Conservation (phyloP, 495 filamentous ascomycete genomes). For the Xylaria palmicola region DNA sequence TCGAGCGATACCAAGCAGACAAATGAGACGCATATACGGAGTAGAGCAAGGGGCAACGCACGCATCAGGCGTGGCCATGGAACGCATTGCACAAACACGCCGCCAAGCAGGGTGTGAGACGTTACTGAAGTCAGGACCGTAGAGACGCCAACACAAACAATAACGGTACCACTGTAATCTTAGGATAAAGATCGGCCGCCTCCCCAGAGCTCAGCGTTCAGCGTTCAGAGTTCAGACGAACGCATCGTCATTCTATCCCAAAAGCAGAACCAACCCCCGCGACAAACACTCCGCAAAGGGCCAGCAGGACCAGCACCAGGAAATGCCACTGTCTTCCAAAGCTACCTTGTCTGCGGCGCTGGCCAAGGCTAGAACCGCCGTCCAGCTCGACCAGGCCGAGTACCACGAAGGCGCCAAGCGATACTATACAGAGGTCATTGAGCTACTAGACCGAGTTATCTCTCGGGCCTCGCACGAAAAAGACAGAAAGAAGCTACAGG, state of each 20-base stretch:
- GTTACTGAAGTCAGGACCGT: slow-evolving; percentile 1
- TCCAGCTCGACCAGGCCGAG: slow-evolving; percentile 89
- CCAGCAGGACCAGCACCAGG: neutral
- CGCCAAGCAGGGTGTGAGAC: slow-evolving; percentile 10
- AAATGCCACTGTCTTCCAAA: slow-evolving; percentile 65
- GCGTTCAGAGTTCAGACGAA: slow-evolving; percentile 1
- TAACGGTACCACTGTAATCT: slow-evolving; percentile 1
- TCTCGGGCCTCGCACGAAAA: slow-evolving; percentile 73
- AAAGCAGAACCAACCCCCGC: too few species aligned
- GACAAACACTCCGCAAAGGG: slow-evolving; percentile 22
- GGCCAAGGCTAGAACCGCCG: slow-evolving; percentile 92
- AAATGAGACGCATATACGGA: too few species aligned
- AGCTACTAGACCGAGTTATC: slow-evolving; percentile 83
- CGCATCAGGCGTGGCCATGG: too few species aligned
- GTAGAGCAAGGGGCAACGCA: too few species aligned
- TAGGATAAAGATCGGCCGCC: too few species aligned
- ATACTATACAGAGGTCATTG: slow-evolving; percentile 87
- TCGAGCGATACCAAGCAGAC: too few species aligned
- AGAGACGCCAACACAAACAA: neutral
- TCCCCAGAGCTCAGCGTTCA: too few species aligned
- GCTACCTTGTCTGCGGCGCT: slow-evolving; percentile 90
- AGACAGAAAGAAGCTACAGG: slow-evolving; percentile 81
- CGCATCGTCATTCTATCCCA: neutral
- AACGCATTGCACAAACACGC: too few species aligned
- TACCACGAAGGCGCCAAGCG: slow-evolving; percentile 91